A percentile compares a stretch with the other conserved stretches of the same genome.
Evolutionary conservation across 768 basidiomycete genomes (phyloP).

Genomic region (Suillus spraguei): DNA sequence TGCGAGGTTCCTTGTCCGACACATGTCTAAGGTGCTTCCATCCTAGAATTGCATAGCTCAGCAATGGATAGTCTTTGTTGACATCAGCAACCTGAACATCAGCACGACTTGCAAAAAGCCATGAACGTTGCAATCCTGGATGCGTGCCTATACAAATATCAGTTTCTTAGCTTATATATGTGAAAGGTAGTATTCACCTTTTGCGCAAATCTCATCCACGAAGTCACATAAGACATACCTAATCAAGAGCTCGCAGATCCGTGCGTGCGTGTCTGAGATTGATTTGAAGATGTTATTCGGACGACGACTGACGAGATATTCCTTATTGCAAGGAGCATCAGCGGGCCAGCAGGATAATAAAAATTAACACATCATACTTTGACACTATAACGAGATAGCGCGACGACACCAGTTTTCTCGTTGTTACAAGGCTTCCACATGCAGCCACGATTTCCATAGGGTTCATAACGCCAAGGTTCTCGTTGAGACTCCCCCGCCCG

Average conservation of each 20-base stretch:
- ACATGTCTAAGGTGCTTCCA: neutral
- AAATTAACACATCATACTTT: neutral
- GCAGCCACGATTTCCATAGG: neutral
- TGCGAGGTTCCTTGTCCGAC: neutral
- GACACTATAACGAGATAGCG: constrained; percentile 15
- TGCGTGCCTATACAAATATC: neutral
- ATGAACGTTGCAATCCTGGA: neutral
- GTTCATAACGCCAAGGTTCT: neutral
- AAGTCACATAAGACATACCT: neutral
- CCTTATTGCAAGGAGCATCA: neutral
- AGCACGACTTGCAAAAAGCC: no score
- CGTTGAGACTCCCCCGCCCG: neutral
- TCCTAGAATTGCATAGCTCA: neutral
- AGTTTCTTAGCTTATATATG: neutral
- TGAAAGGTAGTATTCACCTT: neutral
- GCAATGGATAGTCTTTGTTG: neutral
- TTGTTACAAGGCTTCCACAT: constrained; percentile 5
- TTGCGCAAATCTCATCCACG: neutral
- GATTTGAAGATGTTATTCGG: neutral
- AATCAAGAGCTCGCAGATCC: neutral
- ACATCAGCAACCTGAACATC: no score
- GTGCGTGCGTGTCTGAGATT: neutral
- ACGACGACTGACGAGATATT: neutral
- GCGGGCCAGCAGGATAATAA: neutral
- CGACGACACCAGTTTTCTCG: neutral